Percentiles rank a stretch among this genome's conserved stretches.
Evolutionary conservation across 1,284 basidiomycete species (phyloP).

Genomic region (Trametes pubescens): DNA sequence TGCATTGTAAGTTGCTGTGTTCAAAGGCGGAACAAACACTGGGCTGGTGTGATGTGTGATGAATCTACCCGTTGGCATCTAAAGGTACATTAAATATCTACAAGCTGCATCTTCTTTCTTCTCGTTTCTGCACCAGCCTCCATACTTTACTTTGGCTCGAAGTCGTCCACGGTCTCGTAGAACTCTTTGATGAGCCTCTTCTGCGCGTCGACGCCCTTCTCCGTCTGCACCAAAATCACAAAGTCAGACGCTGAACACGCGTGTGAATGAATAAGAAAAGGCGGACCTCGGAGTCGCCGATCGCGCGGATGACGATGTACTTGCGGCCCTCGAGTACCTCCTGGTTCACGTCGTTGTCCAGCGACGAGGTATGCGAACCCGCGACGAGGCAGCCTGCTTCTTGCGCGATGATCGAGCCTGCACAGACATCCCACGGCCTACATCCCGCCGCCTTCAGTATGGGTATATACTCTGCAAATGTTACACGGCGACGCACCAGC

Average conservation of each 20-base stretch:
- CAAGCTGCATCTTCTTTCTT: background rate
- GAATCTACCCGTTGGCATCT: background rate
- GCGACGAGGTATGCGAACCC: constrained; percentile 65
- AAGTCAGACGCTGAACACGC: constrained; percentile 5
- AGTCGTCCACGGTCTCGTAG: constrained; percentile 84
- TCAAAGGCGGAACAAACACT: constrained; percentile 2
- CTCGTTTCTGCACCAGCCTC: background rate
- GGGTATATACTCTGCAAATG: background rate
- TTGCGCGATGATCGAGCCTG: constrained; percentile 92
- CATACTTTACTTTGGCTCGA: constrained; percentile 48
- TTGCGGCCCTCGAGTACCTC: constrained; percentile 85
- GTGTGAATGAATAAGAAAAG: background rate
- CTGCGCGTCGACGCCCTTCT: constrained; percentile 78
- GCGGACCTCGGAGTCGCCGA: constrained; percentile 65
- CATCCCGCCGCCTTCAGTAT: background rate
- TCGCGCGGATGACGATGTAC: constrained; percentile 82
- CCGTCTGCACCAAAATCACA: constrained; percentile 49
- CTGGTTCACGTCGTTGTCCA: constrained; percentile 64
- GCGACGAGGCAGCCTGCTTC: constrained; percentile 88
- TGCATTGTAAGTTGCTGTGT: constrained; percentile 27
- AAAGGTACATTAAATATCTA: background rate
- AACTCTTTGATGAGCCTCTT: constrained; percentile 85
- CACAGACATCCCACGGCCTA: constrained; percentile 92
- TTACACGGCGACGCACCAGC: constrained; percentile 59
- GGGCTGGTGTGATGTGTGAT: background rate